These are phyloP conservation scores for Trametes sanguinea DNA, from an alignment of 768 basidiomycete genomes.

Conservation along the genomic window DNA sequence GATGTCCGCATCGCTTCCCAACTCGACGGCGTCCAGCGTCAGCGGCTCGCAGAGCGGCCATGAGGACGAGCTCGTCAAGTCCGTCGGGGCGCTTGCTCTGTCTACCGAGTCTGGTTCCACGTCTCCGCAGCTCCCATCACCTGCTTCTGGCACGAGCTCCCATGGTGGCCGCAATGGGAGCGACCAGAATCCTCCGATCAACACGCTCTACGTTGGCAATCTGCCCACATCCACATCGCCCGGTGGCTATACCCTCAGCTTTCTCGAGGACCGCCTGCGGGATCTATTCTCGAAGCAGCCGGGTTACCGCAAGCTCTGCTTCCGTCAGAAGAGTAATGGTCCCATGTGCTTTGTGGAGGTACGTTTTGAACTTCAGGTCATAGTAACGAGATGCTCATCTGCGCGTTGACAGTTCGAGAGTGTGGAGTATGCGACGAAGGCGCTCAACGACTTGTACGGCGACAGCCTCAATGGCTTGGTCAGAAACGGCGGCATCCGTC, in stretches of 20 bases:
- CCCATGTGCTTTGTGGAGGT: conserved; percentile 99
- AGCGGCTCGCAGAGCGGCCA: conserved; percentile 40
- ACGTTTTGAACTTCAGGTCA: conserved; percentile 20
- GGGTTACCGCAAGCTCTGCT: conserved; percentile 91
- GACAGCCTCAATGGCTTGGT: conserved; percentile 88
- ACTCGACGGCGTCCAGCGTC: conserved; percentile 45
- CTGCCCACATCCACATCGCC: conserved; percentile 80
- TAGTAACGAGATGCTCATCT: background rate
- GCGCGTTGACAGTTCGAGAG: conserved; percentile 74
- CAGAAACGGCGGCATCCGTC: conserved; percentile 92
- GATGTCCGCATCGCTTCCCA: conserved; percentile 35
- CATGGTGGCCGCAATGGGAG: conserved; percentile 42
- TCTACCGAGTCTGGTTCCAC: conserved; percentile 55
- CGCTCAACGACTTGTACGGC: conserved; percentile 90
- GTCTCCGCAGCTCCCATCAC: conserved; percentile 78
- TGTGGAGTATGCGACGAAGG: conserved; percentile 77
- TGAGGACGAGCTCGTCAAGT: conserved; percentile 38
- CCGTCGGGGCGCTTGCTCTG: conserved; percentile 47
- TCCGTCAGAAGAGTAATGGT: conserved; percentile 94
- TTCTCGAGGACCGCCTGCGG: conserved; percentile 85
- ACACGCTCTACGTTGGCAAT: conserved; percentile 99
- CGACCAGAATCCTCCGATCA: conserved; percentile 98
- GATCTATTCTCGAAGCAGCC: conserved; percentile 76
- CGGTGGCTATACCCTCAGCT: conserved; percentile 70
- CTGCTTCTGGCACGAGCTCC: conserved; percentile 64